Evolutionary conservation across 2,329 filamentous ascomycete genomes (phyloP).

Genomic region (Elsinoe batatas): DNA sequence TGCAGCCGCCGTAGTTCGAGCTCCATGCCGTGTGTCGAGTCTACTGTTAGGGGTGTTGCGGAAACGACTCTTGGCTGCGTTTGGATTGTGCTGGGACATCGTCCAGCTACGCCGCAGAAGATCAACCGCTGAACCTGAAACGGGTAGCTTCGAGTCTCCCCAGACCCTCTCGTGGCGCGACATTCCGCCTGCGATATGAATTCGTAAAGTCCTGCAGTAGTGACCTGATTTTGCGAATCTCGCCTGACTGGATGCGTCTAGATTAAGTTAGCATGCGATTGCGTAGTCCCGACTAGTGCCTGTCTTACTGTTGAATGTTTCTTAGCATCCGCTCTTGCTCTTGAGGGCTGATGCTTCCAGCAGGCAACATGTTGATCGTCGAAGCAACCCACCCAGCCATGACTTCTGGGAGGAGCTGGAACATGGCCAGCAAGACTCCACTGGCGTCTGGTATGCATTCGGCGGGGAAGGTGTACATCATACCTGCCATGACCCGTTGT

Average conservation of each 20-base stretch:
- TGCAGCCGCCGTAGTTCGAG: no score
- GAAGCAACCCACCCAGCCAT: conserved; percentile 72
- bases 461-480: conserved; percentile 98
- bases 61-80: no score
- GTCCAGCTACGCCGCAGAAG: not conserved
- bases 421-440: conserved; percentile 79
- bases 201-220: conserved; percentile 95
- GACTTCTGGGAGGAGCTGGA: conserved; percentile 73
- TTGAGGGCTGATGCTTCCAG: conserved; percentile 65
- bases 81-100: no score
- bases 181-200: conserved; percentile 82
- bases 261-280: conserved; percentile 21
- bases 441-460: conserved; percentile 94
- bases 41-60: no score
- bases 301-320: conserved; percentile 58
- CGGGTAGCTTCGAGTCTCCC: conserved; percentile 76
- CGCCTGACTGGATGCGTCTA: conserved; percentile 47
- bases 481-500: conserved; percentile 84
- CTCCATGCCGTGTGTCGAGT: no score
- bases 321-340: conserved; percentile 73
- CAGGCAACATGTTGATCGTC: conserved; percentile 74
- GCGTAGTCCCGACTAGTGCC: not conserved
- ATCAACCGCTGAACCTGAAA: conserved; percentile 58
- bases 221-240: conserved; percentile 69
- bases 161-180: conserved; percentile 86